Base-by-base conservation (phyloP, 2,329 filamentous ascomycete genomes). In the Verruconis gallopava region DNA sequence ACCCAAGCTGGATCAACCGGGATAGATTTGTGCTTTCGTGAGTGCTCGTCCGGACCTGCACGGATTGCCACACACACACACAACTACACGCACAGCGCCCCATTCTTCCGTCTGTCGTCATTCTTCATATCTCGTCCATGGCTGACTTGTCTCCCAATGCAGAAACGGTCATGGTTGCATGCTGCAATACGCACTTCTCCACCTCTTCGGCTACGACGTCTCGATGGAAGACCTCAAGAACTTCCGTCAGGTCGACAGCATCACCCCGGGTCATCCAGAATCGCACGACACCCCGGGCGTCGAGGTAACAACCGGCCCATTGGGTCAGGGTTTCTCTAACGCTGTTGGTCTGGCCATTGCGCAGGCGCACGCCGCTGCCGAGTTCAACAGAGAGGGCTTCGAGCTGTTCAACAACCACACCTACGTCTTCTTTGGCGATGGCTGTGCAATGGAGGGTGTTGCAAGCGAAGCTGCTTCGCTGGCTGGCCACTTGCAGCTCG, bases 91-190 rank as follows among this genome's bases (percentile, higher is more conserved):
- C 9, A 9, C 25, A n/a, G 25, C 11, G 9, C 12, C 11, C 17
- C 17, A 9, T 13, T 37, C 11, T 11, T 13, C 17, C 12, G 34
- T 37, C 9, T 13, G 11, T 18, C 17, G 9, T 18, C 11, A 37
- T n/a, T n/a, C n/a, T n/a, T n/a, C n/a, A n/a, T n/a, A n/a, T n/a
- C n/a, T n/a, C n/a, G n/a, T n/a, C n/a, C n/a, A n/a, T n/a, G n/a
- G n/a, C n/a, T 14, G 14, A 36, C 42, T 42, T 4, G 40, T 22
- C n/a, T 3, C 18, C 21, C 22, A 34, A n/a, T 5, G 40, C 55
- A 95, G 88, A 48, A 98, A 98, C 73, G 91, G 91, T 55, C 91
- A 98, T 71, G 91, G 81, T 56, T 98, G 91, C 77, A 94, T 98
- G 88, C 85, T 98, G 47, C 91, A 95, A 66, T 98, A 98, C 79